Evolutionary conservation across 2,329 filamentous ascomycete genomes (phyloP).

Genomic region (Penicillium freii): DNA sequence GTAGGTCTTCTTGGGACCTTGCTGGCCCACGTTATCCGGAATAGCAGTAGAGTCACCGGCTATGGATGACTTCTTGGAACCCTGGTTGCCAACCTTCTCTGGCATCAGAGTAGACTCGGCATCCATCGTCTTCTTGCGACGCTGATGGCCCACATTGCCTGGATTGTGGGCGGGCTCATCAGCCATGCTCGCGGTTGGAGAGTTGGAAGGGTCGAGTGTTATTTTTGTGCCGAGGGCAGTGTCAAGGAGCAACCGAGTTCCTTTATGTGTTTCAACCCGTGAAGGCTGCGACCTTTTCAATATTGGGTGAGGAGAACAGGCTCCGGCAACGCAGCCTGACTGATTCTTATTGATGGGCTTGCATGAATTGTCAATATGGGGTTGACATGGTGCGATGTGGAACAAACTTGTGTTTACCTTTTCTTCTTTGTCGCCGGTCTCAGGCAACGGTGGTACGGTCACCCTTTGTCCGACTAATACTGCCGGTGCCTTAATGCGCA

Average conservation of each 20-base stretch:
- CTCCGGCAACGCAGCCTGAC: not conserved
- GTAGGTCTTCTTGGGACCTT: conserved; percentile 29
- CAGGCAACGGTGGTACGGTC: not conserved
- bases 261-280: conserved; percentile 30
- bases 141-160: conserved; percentile 6
- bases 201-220: conserved; percentile 28
- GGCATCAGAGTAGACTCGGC: not conserved
- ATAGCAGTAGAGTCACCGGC: not conserved
- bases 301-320: conserved; percentile 34
- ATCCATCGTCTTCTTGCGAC: conserved; percentile 26
- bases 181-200: conserved; percentile 22
- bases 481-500: conserved; percentile 41
- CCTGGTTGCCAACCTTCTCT: conserved; percentile 7
- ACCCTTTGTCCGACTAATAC: not conserved
- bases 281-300: conserved; percentile 38
- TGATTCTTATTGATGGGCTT: not conserved
- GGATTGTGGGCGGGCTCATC: not conserved
- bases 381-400: not conserved
- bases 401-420: not conserved
- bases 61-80: conserved; percentile 28
- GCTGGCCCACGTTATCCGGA: conserved; percentile 1
- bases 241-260: conserved; percentile 33
- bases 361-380: not conserved
- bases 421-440: not conserved
- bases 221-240: conserved; percentile 25